These are phyloP conservation scores for Thermothielavioides terrestris DNA, from an alignment of 495 filamentous ascomycete species.

Conservation along the genomic window DNA sequence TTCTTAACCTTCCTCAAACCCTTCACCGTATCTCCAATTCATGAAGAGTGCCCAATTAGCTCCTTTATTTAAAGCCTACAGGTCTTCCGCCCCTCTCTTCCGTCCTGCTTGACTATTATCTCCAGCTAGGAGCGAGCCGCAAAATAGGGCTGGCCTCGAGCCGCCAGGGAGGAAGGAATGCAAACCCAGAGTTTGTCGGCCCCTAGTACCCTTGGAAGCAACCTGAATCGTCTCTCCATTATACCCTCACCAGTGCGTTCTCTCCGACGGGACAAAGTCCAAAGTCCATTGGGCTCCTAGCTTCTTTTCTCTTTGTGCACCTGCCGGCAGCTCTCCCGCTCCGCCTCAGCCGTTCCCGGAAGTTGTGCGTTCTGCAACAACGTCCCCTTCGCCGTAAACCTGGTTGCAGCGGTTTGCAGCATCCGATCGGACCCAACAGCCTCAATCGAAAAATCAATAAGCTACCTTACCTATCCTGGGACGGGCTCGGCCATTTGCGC, in stretches of 20 bases:
- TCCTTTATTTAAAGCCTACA: no score
- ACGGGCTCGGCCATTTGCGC: no score
- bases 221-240: not conserved
- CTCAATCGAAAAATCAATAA: no score
- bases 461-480: no score
- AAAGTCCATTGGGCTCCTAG: not conserved
- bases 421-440: no score
- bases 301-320: conserved; percentile 7
- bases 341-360: not conserved
- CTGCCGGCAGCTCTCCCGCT: not conserved
- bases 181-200: not conserved
- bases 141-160: no score
- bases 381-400: no score
- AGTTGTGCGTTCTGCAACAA: not conserved
- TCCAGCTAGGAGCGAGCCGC: no score
- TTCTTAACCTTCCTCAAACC: not conserved
- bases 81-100: no score
- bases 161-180: not conserved
- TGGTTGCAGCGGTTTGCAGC: no score
- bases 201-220: not conserved
- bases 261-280: not conserved
- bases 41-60: no score
- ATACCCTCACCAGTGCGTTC: not conserved
- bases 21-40: not conserved
- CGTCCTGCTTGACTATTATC: no score